A percentile compares a stretch with the other conserved stretches of the same genome.
Conservation (phyloP, 2,329 filamentous ascomycete genomes). For the Phaeosphaeria sp. region DNA sequence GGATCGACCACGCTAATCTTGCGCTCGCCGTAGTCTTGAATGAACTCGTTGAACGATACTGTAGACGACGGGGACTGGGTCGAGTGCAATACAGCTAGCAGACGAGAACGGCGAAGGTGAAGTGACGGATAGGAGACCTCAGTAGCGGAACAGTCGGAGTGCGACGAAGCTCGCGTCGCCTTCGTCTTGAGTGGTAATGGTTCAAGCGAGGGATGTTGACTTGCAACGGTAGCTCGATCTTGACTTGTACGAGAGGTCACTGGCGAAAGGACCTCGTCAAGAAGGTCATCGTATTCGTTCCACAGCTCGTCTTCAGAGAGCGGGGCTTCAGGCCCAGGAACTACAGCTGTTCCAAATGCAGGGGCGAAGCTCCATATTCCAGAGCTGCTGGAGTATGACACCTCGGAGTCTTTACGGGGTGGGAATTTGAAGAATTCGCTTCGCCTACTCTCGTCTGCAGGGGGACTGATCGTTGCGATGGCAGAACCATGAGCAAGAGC, state of each 20-base stretch:
- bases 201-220: constrained; percentile 37
- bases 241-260: constrained; percentile 22
- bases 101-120: constrained; percentile 57
- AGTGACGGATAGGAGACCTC: constrained; percentile 43
- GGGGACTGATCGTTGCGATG: constrained; percentile 42
- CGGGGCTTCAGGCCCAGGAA: constrained; percentile 67
- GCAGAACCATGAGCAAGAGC: constrained; percentile 48
- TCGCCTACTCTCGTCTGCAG: constrained; percentile 34
- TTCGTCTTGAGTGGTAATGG: constrained; percentile 37
- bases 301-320: constrained; percentile 86
- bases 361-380: constrained; percentile 64
- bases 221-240: constrained; percentile 16
- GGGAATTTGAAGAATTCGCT: constrained; percentile 78
- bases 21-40: constrained; percentile 58
- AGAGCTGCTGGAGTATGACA: constrained; percentile 71
- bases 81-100: constrained; percentile 58
- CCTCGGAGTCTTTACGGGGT: constrained; percentile 73
- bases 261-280: constrained; percentile 71
- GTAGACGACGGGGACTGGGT: constrained; percentile 59
- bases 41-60: constrained; percentile 60
- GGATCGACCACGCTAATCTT: constrained; percentile 47
- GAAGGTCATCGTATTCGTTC: constrained; percentile 90
- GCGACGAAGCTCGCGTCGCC: constrained; percentile 21
- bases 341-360: constrained; percentile 65
- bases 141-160: constrained; percentile 39